A percentile compares a stretch with the other conserved stretches of the same genome.
phyloP scores from a whole-genome alignment of 805 yeast genomes.

The Spathaspora arborariae region DNA sequence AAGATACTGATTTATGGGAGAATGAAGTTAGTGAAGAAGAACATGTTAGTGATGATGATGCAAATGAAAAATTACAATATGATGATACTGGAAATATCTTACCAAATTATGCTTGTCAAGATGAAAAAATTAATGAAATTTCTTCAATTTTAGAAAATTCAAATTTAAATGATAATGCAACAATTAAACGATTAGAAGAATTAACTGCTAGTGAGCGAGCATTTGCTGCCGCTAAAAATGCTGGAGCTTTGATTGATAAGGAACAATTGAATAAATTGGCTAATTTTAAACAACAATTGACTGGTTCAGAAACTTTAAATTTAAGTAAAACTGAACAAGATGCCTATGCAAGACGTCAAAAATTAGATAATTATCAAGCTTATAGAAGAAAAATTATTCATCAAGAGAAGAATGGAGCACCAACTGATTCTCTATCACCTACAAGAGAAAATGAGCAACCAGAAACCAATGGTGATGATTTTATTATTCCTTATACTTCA shows the following conservation, averaged over 20 bases:
- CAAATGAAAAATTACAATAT: conserved; percentile 53
- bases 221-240: conserved; percentile 50
- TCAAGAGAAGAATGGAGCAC: conserved; percentile 40
- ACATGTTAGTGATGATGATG: conserved; percentile 56
- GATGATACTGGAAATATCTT: conserved; percentile 58
- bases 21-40: conserved; percentile 54
- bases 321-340: conserved; percentile 44
- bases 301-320: conserved; percentile 42
- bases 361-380: conserved; percentile 53
- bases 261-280: conserved; percentile 29
- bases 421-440: conserved; percentile 8
- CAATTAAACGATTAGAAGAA: conserved; percentile 51
- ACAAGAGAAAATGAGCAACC: conserved; percentile 7
- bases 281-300: conserved; percentile 36
- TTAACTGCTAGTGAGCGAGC: conserved; percentile 58
- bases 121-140: conserved; percentile 37
- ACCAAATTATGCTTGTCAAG: conserved; percentile 52
- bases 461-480: conserved; percentile 17
- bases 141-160: conserved; percentile 34
- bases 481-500: conserved; percentile 62
- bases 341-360: conserved; percentile 44
- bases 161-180: conserved; percentile 40
- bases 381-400: conserved; percentile 59
- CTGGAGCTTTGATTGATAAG: conserved; percentile 34
- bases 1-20: conserved; percentile 15